A percentile compares a stretch with the other conserved stretches of the same genome.
These are phyloP conservation scores for Epichloe sylvatica DNA, from an alignment of 2,329 filamentous ascomycete genomes.

Conservation along the genomic window DNA sequence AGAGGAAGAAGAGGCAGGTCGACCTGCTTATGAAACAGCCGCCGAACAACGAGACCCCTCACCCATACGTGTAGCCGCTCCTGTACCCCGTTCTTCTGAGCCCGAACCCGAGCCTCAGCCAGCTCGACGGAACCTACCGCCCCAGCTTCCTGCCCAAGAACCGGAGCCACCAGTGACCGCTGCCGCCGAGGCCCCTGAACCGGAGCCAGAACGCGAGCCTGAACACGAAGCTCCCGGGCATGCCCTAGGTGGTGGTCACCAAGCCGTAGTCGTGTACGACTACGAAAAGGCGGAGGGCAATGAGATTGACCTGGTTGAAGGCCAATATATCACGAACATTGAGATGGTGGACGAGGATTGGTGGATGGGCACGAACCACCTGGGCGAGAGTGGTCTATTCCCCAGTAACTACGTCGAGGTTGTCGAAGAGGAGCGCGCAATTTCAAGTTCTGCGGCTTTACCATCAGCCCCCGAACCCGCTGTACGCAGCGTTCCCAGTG, in stretches of 20 bases:
- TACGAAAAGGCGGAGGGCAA: constrained; percentile 98
- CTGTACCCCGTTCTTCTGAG: constrained; percentile 53
- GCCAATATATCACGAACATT: constrained; percentile 78
- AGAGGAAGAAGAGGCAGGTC: constrained; percentile 42
- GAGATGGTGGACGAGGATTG: constrained; percentile 97
- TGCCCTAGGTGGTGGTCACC: constrained; percentile 40
- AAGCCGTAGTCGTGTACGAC: constrained; percentile 77
- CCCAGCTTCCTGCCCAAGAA: constrained; percentile 51
- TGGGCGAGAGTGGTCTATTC: constrained; percentile 79
- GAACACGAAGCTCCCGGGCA: constrained; percentile 18
- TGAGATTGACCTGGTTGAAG: constrained; percentile 81
- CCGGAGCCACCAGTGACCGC: constrained; percentile 47
- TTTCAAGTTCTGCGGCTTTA: constrained; percentile 18
- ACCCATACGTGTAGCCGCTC: constrained; percentile 75
- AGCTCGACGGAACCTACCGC: constrained; percentile 36
- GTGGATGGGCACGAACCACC: constrained; percentile 89
- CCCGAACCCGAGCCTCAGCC: constrained; percentile 34
- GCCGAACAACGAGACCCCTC: constrained; percentile 44
- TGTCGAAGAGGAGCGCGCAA: constrained; percentile 43
- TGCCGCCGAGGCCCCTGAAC: constrained; percentile 43
- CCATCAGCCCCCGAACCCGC: constrained; percentile 19
- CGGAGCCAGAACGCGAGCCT: constrained; percentile 27
- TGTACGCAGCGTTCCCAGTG: not conserved
- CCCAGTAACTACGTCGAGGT: constrained; percentile 95
- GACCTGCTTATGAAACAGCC: constrained; percentile 21